phyloP scores from a whole-genome alignment of 371 early-diverging fungal species.

The Rhizopus sp. region DNA sequence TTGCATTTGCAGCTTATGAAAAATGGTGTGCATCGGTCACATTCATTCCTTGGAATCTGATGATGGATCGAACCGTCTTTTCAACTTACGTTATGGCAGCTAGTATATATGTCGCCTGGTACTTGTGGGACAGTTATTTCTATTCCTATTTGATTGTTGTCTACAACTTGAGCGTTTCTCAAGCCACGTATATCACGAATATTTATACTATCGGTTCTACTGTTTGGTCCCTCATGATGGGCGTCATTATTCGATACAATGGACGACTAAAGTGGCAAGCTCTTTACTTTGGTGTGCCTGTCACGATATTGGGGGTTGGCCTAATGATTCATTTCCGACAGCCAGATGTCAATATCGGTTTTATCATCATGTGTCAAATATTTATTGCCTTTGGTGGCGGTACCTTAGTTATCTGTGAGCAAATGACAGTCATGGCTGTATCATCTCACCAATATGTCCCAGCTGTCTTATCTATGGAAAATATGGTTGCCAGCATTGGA shows the following conservation, averaged over 20 bases:
- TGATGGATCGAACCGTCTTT: slow-evolving; percentile 22
- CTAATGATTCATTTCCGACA: slow-evolving; percentile 24
- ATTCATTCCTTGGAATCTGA: slow-evolving; percentile 22
- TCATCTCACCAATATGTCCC: slow-evolving; percentile 16
- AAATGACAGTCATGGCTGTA: slow-evolving; percentile 28
- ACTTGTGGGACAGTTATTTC: slow-evolving; percentile 20
- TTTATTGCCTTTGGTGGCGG: slow-evolving; percentile 27
- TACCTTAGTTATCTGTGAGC: slow-evolving; percentile 26
- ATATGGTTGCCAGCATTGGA: slow-evolving; percentile 14
- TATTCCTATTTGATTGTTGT: slow-evolving; percentile 26
- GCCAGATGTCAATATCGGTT: slow-evolving; percentile 23
- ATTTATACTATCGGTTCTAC: slow-evolving; percentile 23
- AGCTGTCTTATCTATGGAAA: slow-evolving; percentile 22
- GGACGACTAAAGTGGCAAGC: slow-evolving; percentile 24
- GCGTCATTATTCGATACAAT: slow-evolving; percentile 15
- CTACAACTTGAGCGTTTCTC: slow-evolving; percentile 10
- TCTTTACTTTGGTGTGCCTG: slow-evolving; percentile 18
- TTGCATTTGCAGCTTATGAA: slow-evolving; percentile 18
- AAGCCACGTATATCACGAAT: slow-evolving; percentile 20
- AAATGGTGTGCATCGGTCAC: slow-evolving; percentile 12
- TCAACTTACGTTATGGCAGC: slow-evolving; percentile 17
- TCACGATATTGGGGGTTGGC: slow-evolving; percentile 21
- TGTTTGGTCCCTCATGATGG: slow-evolving; percentile 20
- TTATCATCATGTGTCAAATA: slow-evolving; percentile 24
- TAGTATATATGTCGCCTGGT: slow-evolving; percentile 19